Base-by-base conservation (phyloP, 257 asterid species). In the Salvia splendens region DNA sequence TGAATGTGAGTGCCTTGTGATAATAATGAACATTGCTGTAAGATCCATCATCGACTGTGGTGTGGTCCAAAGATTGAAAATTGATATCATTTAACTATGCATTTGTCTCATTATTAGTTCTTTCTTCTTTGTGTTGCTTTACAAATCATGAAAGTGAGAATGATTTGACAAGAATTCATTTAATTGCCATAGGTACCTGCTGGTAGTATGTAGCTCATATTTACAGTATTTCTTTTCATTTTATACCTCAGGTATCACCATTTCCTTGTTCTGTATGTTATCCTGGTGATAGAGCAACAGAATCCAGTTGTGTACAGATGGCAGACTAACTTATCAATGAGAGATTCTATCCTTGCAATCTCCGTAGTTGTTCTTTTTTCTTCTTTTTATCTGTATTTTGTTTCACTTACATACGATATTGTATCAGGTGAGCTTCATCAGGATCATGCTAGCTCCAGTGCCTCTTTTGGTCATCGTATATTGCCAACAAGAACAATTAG, bases 401-500 rank as follows among this genome's bases (percentile, higher is more conserved):
- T 63, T 49, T 40, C 43, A 32, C 49, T 14, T 51, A 17, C 15
- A 0, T 0, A 35, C 17, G 42, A 32, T 46, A 28, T 60, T 28
- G 48, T 57, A 40, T 72, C 17, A 7, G 32, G 48, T 12, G 38
- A 40, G 49, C 49, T 50, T 65, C 55, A 30, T 51, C 52, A 30
- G 20, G n/a, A 48, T 10, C 48, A 33, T 15, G 50, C 43, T 7
- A 17, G 32, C 74, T 47, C 45, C n/a, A n/a, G n/a, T n/a, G n/a
- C n/a, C n/a, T n/a, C n/a, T n/a, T n/a, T n/a, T n/a, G n/a, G n/a
- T n/a, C n/a, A n/a, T n/a, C n/a, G n/a, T 64, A 74, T 3, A 9
- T 64, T 38, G 20, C 64, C 40, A 58, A 78, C 67, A 67, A 78
- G 16, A 65, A 55, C 60, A 64, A 55, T 63, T 75, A 74, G 36